These are phyloP conservation scores for Chlamydomonas reinhardtii DNA, from an alignment of 163 green algal species.

Conservation along the genomic window DNA sequence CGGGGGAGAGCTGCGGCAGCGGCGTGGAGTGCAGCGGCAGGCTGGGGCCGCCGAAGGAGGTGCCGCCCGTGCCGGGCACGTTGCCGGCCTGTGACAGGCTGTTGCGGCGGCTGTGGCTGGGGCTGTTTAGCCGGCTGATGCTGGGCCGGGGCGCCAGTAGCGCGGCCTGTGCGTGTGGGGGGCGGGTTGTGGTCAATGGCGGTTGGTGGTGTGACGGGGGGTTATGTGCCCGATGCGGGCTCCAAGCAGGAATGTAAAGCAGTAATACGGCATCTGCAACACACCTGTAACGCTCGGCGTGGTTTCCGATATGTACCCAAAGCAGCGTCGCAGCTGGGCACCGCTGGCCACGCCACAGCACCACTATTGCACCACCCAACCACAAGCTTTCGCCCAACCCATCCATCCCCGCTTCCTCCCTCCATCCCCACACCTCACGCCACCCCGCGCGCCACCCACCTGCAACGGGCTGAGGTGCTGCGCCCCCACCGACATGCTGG, in stretches of 20 bases:
- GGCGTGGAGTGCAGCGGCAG: conserved; percentile 8
- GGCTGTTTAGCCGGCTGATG: conserved; percentile 41
- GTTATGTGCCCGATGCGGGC: too few relatives aligned
- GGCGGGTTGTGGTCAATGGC: too few relatives aligned
- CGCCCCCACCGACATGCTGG: conserved; percentile 11
- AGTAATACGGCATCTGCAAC: too few relatives aligned
- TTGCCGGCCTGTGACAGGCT: conserved; percentile 10
- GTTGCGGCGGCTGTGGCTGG: conserved; percentile 43
- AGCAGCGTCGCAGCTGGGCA: too few relatives aligned
- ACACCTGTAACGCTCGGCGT: too few relatives aligned
- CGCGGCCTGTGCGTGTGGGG: neutral
- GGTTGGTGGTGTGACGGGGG: too few relatives aligned
- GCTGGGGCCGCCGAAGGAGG: neutral
- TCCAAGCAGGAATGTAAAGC: too few relatives aligned
- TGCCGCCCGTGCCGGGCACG: neutral
- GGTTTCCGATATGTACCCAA: too few relatives aligned
- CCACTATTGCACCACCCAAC: too few relatives aligned
- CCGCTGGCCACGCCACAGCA: too few relatives aligned
- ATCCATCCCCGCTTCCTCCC: neutral
- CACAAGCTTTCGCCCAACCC: too few relatives aligned
- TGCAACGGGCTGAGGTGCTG: conserved; percentile 39
- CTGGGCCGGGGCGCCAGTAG: conserved; percentile 6
- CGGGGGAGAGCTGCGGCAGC: neutral
- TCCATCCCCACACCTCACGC: too few relatives aligned
- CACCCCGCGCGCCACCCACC: neutral